These are phyloP conservation scores for Triadica sebifera DNA, from an alignment of 345 rosid genomes.

Conservation along the genomic window DNA sequence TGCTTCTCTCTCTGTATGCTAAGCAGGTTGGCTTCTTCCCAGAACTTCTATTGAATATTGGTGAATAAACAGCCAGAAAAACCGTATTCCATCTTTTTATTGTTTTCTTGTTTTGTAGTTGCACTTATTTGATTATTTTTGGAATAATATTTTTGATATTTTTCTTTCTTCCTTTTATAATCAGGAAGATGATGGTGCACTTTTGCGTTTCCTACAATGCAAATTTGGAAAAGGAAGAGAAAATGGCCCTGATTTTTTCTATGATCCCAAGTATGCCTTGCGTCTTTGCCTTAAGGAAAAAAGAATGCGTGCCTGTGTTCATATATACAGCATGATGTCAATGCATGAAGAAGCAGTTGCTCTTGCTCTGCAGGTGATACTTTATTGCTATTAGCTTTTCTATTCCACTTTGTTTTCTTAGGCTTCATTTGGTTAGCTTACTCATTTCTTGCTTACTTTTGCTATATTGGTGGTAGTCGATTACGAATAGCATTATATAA, in stretches of 20 bases:
- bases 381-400: slow-evolving; percentile 5
- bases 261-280: slow-evolving; percentile 95
- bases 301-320: slow-evolving; percentile 95
- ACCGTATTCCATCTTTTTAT: background rate
- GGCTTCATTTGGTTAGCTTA: background rate
- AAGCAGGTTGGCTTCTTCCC: slow-evolving; percentile 65
- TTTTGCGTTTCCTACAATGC: slow-evolving; percentile 90
- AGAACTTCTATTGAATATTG: background rate
- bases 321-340: slow-evolving; percentile 98
- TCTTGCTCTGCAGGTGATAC: slow-evolving; percentile 86
- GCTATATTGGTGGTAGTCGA: background rate
- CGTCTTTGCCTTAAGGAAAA: slow-evolving; percentile 96
- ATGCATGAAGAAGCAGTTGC: slow-evolving; percentile 99
- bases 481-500: no score
- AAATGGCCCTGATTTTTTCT: slow-evolving; percentile 88
- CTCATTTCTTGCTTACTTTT: background rate
- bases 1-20: slow-evolving; percentile 93
- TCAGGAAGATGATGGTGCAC: slow-evolving; percentile 94
- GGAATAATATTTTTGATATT: slow-evolving; percentile 10
- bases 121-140: background rate
- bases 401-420: slow-evolving; percentile 5
- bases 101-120: background rate
- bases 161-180: slow-evolving; percentile 9
- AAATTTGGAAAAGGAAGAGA: slow-evolving; percentile 93
- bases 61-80: background rate